Evolutionary conservation across 805 yeast genomes (phyloP), one percentile per base, ranked within the genome.

Genomic region (Candida vaughaniae): DNA sequence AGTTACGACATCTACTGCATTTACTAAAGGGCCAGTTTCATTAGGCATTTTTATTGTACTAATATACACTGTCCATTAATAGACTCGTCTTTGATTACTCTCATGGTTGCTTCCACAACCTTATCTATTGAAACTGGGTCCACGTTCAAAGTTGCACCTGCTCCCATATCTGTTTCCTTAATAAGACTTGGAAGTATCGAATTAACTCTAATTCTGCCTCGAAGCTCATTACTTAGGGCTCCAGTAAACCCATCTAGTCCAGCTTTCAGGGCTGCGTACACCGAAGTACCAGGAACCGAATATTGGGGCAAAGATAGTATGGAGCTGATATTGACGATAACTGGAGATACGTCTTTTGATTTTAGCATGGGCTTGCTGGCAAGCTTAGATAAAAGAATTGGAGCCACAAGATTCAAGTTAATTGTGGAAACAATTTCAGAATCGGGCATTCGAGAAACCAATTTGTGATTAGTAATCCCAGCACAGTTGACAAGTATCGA

Each of bases 221-320:
- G 71, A 41, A 83, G 52, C 46, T 87, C 96, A 1, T 56, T 47
- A 0, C 90, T 83, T 22, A 85, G 53, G 0, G 81, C 56, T 30
- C 65, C 58, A 0, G 88, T 74, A 47, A 86, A 78, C 3, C 82
- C 82, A 32, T 74, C 59, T 3, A 87, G 50, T 0, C 88, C 95
- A 0, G 82, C 80, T 52, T 87, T 87, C 36, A 83, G 65, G 0
- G 89, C 85, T 0, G 82, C 63, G 48, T 87, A 87, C 0, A 80
- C 80, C 0, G 78, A 44, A 0, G 88, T 71, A 1, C 95, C 95
- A 3, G 73, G 70, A 0, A 65, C 43, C 1, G 48, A 43, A 4
- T 47, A 33, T 8, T 55, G 53, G 0, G 69, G 61, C 3, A 62
- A 30, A 0, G 83, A 77, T 16, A 87, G 60, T 6, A 82, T 69